Percentiles rank a stretch among this genome's conserved stretches.
Conservation (phyloP, 202 grass and related monocot genomes). For the Cymbopogon flexuosus region DNA sequence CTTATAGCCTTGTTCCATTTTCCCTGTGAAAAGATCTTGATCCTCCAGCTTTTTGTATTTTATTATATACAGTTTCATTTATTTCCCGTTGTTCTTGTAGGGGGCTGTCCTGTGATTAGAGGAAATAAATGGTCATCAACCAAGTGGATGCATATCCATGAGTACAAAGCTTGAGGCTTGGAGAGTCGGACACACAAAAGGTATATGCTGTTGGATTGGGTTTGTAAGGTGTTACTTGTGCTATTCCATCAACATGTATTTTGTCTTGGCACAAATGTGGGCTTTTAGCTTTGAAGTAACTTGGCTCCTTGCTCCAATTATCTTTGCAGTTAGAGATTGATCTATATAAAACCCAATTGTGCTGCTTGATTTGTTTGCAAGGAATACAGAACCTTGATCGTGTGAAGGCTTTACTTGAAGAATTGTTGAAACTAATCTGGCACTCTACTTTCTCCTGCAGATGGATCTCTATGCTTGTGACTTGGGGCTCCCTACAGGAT, state of each 20-base stretch:
- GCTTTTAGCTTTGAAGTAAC: not conserved
- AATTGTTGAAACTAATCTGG: not conserved
- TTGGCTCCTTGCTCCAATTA: not conserved
- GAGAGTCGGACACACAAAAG: constrained; percentile 20
- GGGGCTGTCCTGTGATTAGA: constrained; percentile 76
- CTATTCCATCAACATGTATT: not conserved
- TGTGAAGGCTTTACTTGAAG: not conserved
- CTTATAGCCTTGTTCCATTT: constrained; percentile 20
- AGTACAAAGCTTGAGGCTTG: constrained; percentile 52
- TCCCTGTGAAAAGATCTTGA: not conserved
- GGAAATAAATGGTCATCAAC: constrained; percentile 97
- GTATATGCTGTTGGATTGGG: constrained; percentile 9
- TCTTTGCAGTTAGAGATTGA: not conserved
- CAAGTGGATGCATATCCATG: constrained; percentile 80
- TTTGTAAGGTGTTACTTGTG: not conserved
- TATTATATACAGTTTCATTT: not conserved
- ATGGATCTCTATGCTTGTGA: constrained; percentile 26
- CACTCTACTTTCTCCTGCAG: not conserved
- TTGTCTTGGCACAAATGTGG: not conserved
- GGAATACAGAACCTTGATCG: not conserved
- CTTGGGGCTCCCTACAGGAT: not conserved
- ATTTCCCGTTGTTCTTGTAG: constrained; percentile 31
- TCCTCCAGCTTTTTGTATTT: not conserved
- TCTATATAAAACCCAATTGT: not conserved
- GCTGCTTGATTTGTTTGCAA: not conserved